A percentile compares a stretch with the other conserved stretches of the same genome.
phyloP scores from a whole-genome alignment of 495 filamentous ascomycete genomes.

The Xylaria bambusicola region DNA sequence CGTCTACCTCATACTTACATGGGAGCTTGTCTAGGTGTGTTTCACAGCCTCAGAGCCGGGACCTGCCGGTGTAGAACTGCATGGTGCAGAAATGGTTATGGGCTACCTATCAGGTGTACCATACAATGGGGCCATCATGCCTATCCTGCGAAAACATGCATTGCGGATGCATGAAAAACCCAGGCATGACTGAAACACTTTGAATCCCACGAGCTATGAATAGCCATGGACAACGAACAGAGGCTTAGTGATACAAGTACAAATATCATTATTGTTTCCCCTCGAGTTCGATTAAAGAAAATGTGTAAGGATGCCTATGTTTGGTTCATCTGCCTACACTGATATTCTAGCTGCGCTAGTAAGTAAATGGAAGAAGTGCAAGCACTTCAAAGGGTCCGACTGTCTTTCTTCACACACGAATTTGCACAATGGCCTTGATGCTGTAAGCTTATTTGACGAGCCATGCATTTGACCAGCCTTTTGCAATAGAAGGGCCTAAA shows the following conservation, averaged over 20 bases:
- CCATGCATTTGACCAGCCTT: too few relatives aligned
- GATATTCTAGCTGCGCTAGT: too few relatives aligned
- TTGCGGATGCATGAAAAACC: slow-evolving; percentile 2
- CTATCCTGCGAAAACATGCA: slow-evolving; percentile 8
- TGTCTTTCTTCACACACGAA: too few relatives aligned
- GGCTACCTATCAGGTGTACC: too few relatives aligned
- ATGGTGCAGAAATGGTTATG: too few relatives aligned
- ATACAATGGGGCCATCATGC: slow-evolving; percentile 1
- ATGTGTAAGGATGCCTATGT: too few relatives aligned
- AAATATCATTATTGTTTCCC: background rate
- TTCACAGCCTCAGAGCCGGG: background rate
- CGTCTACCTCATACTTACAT: background rate
- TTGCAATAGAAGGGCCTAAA: background rate
- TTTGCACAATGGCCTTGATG: too few relatives aligned
- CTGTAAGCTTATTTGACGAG: too few relatives aligned
- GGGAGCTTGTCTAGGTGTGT: background rate
- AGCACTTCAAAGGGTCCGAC: too few relatives aligned
- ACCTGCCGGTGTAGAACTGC: background rate
- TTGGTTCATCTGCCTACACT: too few relatives aligned
- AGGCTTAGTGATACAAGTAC: background rate
- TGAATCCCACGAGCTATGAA: background rate
- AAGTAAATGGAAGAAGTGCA: too few relatives aligned
- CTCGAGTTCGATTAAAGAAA: background rate
- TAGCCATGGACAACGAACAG: too few relatives aligned
- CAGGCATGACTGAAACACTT: background rate